These are phyloP conservation scores for Microbotryum silenes-acaulis DNA, from an alignment of 1,284 basidiomycete species.

Conservation along the genomic window DNA sequence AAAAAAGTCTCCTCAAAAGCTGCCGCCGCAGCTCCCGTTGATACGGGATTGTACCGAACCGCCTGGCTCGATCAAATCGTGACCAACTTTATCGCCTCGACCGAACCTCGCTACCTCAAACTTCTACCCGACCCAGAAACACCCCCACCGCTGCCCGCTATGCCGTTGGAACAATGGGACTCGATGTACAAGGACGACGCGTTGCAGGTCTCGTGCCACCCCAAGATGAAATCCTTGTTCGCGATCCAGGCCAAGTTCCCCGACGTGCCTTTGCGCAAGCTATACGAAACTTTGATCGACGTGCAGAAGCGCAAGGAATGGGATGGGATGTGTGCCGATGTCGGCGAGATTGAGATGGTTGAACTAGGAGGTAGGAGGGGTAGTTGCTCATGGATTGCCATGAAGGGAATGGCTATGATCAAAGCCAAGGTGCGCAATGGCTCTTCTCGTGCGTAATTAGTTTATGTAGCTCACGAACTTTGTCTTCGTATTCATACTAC, in stretches of 20 bases:
- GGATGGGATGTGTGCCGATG: conserved; percentile 26
- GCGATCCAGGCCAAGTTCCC: conserved; percentile 28
- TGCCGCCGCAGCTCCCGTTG: background rate
- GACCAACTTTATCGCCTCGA: conserved; percentile 23
- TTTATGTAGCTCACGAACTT: background rate
- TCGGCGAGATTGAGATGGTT: conserved; percentile 20
- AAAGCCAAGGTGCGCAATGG: conserved; percentile 41
- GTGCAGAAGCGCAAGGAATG: conserved; percentile 19
- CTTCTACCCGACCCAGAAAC: conserved; percentile 1
- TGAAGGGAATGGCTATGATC: conserved; percentile 58
- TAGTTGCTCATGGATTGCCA: conserved; percentile 47
- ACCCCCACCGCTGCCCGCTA: conserved; percentile 1
- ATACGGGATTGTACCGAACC: conserved; percentile 3
- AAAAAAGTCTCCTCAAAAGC: background rate
- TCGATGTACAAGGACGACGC: conserved; percentile 5
- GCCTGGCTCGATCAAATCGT: conserved; percentile 22
- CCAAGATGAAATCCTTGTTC: conserved; percentile 18
- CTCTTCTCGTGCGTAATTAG: background rate
- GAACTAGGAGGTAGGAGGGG: conserved; percentile 3
- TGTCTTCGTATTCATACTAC: background rate
- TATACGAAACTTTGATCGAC: conserved; percentile 30
- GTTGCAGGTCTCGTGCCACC: conserved; percentile 21
- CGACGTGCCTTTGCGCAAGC: conserved; percentile 25
- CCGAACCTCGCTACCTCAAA: conserved; percentile 14
- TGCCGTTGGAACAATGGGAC: conserved; percentile 9